A percentile compares a stretch with the other conserved stretches of the same genome.
Conservation (phyloP, 306 rosid species). For the Vicia faba region DNA sequence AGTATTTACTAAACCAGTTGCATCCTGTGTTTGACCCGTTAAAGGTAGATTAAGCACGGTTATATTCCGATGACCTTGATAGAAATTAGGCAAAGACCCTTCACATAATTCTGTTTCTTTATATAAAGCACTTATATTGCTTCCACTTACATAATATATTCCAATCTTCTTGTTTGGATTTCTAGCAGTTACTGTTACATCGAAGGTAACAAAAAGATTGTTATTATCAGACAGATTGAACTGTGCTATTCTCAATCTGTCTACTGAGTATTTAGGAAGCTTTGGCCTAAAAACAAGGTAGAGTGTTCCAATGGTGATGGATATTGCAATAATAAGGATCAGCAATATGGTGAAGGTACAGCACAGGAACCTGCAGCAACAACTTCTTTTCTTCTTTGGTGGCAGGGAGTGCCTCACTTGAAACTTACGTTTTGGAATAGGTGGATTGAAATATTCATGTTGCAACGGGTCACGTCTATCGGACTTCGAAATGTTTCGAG, state of each 20-base stretch:
- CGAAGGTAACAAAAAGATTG: constrained; percentile 51
- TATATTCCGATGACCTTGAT: constrained; percentile 81
- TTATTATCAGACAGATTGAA: constrained; percentile 38
- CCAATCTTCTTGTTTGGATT: constrained; percentile 92
- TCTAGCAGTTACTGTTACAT: constrained; percentile 62
- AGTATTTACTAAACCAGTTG: constrained; percentile 24
- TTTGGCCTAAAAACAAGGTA: constrained; percentile 82
- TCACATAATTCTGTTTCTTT: constrained; percentile 52
- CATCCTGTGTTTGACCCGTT: constrained; percentile 57
- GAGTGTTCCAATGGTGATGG: constrained; percentile 53
- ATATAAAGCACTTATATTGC: constrained; percentile 70
- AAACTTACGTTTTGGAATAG: constrained; percentile 42
- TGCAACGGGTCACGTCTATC: constrained; percentile 33
- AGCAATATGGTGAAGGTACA: constrained; percentile 49
- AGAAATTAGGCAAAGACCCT: constrained; percentile 81
- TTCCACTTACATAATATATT: constrained; percentile 79
- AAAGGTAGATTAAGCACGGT: constrained; percentile 58
- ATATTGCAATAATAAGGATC: constrained; percentile 50
- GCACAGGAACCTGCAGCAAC: constrained; percentile 64
- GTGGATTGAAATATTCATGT: not conserved
- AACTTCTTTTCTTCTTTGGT: constrained; percentile 74
- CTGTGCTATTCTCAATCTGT: constrained; percentile 45
- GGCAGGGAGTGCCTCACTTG: constrained; percentile 57
- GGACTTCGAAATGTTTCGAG: constrained; percentile 47
- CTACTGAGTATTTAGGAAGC: constrained; percentile 70